Conservation (phyloP, 164 flowering plant genomes). For the Cinnamomum micranthum region DNA sequence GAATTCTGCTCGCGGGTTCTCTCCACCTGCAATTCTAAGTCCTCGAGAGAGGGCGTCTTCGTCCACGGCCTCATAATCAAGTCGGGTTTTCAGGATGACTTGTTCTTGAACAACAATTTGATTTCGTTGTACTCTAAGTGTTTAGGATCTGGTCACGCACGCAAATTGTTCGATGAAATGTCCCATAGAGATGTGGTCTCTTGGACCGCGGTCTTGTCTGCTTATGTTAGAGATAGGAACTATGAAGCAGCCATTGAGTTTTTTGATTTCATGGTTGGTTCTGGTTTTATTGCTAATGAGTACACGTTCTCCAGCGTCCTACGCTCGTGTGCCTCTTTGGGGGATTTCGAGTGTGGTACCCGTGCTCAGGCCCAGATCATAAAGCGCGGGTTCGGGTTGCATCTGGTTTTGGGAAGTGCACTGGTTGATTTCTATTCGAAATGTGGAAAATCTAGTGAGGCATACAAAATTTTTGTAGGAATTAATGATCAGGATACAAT, state of each 20-base stretch:
- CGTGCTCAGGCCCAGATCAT: constrained; percentile 34
- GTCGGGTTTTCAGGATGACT: constrained; percentile 37
- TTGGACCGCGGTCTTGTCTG: constrained; percentile 48
- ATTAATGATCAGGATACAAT: constrained; percentile 28
- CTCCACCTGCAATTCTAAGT: constrained; percentile 36
- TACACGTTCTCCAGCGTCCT: constrained; percentile 44
- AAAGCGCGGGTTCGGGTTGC: constrained; percentile 40
- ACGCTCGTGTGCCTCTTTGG: constrained; percentile 34
- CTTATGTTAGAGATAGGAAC: constrained; percentile 27
- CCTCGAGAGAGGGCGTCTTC: constrained; percentile 37
- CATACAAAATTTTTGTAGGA: constrained; percentile 25
- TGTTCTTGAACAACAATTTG: constrained; percentile 42
- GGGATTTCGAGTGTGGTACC: constrained; percentile 26
- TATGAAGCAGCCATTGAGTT: constrained; percentile 32
- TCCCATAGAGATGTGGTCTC: constrained; percentile 22
- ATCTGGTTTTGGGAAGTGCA: constrained; percentile 27
- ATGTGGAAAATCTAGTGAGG: constrained; percentile 29
- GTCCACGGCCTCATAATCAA: constrained; percentile 48
- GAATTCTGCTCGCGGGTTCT: constrained; percentile 32
- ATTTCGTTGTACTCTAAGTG: constrained; percentile 44
- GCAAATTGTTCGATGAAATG: too few relatives aligned
- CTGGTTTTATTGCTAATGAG: constrained; percentile 47
- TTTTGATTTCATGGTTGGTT: constrained; percentile 33
- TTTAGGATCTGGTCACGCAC: background rate
- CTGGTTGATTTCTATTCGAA: constrained; percentile 53